Conservation (phyloP, 2,329 filamentous ascomycete genomes). For the Aspergillus sp. region DNA sequence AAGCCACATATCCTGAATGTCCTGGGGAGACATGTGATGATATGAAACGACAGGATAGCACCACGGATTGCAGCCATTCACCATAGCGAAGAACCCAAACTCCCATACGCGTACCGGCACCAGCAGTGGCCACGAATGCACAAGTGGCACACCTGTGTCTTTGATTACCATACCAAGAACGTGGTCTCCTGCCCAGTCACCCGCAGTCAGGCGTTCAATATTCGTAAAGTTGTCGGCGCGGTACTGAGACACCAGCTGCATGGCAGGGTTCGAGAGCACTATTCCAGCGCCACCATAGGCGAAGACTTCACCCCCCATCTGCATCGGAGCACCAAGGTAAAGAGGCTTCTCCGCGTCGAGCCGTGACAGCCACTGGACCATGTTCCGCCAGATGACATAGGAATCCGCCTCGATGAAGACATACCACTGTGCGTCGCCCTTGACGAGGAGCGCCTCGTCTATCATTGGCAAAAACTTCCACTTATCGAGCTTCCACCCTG, state of each 20-base stretch:
- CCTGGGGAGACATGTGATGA: constrained; percentile 34
- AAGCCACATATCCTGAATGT: constrained; percentile 30
- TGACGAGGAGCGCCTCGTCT: constrained; percentile 49
- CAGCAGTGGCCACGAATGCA: constrained; percentile 31
- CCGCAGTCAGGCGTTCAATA: constrained; percentile 48
- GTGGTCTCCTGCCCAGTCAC: constrained; percentile 52
- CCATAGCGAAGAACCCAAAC: constrained; percentile 29
- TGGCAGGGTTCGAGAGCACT: constrained; percentile 52
- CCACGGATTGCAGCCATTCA: constrained; percentile 26
- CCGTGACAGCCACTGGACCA: constrained; percentile 55
- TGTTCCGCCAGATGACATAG: constrained; percentile 56
- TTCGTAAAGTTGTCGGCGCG: constrained; percentile 43
- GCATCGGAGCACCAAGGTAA: constrained; percentile 58
- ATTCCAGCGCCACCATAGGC: constrained; percentile 57
- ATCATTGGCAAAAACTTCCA: constrained; percentile 61
- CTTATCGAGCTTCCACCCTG: constrained; percentile 56
- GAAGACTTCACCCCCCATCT: constrained; percentile 51
- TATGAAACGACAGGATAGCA: constrained; percentile 34
- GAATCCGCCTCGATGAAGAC: constrained; percentile 62
- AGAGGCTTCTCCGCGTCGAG: constrained; percentile 50
- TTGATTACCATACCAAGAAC: constrained; percentile 50
- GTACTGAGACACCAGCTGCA: constrained; percentile 47
- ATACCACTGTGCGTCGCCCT: constrained; percentile 58
- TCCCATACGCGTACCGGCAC: constrained; percentile 30
- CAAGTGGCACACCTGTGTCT: constrained; percentile 46